These are phyloP conservation scores for Acarospora socialis DNA, from an alignment of 2,329 filamentous ascomycete species.

Conservation along the genomic window DNA sequence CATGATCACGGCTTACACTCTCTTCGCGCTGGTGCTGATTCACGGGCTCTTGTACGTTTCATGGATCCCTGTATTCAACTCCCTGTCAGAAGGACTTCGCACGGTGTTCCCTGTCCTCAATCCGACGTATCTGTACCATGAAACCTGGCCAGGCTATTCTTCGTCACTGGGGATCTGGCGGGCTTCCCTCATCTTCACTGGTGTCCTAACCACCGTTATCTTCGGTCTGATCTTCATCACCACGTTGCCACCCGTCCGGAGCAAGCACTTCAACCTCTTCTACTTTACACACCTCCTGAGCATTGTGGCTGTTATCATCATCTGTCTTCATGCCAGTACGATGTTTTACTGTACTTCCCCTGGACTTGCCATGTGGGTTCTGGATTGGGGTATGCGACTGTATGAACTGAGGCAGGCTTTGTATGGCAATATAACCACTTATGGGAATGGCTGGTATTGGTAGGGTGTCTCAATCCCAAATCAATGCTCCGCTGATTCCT, in stretches of 20 bases:
- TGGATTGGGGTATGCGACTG: constrained; percentile 18
- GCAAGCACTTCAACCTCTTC: constrained; percentile 18
- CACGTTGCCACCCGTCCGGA: constrained; percentile 15
- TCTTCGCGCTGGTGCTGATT: constrained; percentile 15
- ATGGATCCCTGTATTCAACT: constrained; percentile 14
- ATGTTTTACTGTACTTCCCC: constrained; percentile 19
- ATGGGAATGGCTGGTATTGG: constrained; percentile 18
- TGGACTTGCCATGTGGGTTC: constrained; percentile 17
- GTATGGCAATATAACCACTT: constrained; percentile 11
- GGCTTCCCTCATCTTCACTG: constrained; percentile 18
- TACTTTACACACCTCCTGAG: constrained; percentile 18
- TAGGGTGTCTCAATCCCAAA: constrained; percentile 6
- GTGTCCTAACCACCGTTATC: constrained; percentile 11
- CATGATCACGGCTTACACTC: constrained; percentile 14
- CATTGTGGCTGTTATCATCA: constrained; percentile 16
- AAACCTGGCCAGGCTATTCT: constrained; percentile 16
- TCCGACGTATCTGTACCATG: constrained; percentile 16
- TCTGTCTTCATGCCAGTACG: constrained; percentile 19
- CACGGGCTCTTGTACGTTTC: constrained; percentile 16
- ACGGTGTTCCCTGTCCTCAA: constrained; percentile 16
- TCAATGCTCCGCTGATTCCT: background rate
- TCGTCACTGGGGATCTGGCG: constrained; percentile 17
- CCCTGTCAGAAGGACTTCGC: constrained; percentile 5
- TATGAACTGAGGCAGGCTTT: constrained; percentile 15
- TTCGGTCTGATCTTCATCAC: constrained; percentile 16